Conservation (phyloP, 1,284 basidiomycete genomes). For the Ustilago bromivora region DNA sequence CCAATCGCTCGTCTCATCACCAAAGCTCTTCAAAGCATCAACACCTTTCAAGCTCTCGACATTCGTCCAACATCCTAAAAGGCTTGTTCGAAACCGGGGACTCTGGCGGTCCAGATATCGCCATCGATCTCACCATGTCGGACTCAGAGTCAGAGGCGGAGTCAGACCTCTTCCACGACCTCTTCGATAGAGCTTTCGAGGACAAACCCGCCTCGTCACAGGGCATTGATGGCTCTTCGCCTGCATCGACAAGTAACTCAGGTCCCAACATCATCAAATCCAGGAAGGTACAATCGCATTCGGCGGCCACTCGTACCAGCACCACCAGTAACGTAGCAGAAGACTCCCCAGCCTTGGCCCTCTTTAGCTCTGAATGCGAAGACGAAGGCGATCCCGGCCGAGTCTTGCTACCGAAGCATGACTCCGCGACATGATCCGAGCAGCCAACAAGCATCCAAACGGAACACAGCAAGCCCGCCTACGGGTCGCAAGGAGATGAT, state of each 20-base stretch:
- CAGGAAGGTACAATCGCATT: neutral
- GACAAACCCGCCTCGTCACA: constrained; percentile 21
- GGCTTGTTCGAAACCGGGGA: neutral
- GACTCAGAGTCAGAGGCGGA: constrained; percentile 19
- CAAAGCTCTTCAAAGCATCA: neutral
- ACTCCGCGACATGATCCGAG: neutral
- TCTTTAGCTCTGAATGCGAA: constrained; percentile 10
- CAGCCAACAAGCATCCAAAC: neutral
- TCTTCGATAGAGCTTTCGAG: neutral
- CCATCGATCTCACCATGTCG: constrained; percentile 13
- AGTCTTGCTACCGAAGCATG: constrained; percentile 18
- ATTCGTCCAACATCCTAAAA: neutral
- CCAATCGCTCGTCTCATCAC: neutral
- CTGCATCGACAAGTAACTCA: neutral
- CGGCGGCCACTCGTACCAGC: neutral
- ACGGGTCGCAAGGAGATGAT: neutral
- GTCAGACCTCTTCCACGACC: constrained; percentile 15
- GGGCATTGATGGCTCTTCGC: constrained; percentile 2
- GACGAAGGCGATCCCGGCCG: neutral
- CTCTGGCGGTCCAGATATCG: neutral
- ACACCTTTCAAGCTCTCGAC: neutral
- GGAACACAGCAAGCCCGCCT: neutral
- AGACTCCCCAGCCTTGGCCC: constrained; percentile 7
- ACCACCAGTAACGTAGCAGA: neutral
- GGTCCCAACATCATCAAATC: neutral